Conservation (phyloP, 1,139 yeast species). For the Tardiomyces depauwii region DNA sequence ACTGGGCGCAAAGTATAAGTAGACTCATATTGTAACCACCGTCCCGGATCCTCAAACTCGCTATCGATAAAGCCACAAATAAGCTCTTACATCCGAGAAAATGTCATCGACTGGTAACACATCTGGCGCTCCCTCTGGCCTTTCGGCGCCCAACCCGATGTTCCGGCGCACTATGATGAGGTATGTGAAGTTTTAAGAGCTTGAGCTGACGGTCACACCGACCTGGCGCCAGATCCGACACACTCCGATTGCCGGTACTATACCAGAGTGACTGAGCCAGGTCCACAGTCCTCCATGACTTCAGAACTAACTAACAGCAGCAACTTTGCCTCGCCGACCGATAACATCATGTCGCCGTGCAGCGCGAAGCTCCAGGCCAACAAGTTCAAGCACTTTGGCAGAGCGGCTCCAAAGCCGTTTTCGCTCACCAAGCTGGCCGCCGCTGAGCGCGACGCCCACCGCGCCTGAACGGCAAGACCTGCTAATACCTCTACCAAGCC, state of each 20-base stretch:
- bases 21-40: too few relatives aligned
- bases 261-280: too few relatives aligned
- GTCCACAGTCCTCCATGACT: too few relatives aligned
- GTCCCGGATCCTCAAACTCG: too few relatives aligned
- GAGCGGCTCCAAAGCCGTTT: conserved; percentile 4
- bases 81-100: background rate
- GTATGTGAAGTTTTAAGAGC: too few relatives aligned
- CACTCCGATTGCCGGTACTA: too few relatives aligned
- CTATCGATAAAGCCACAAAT: too few relatives aligned
- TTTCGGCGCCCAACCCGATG: background rate
- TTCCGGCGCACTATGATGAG: background rate
- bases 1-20: background rate
- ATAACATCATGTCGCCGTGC: conserved; percentile 45
- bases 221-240: too few relatives aligned
- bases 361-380: conserved; percentile 42
- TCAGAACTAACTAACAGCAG: background rate
- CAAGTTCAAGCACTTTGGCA: conserved; percentile 30
- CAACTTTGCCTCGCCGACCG: conserved; percentile 47
- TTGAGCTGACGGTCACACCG: too few relatives aligned
- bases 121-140: background rate
- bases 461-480: too few relatives aligned
- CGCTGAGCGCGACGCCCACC: background rate
- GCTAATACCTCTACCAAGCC: too few relatives aligned
- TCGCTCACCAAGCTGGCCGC: background rate
- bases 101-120: background rate